Evolutionary conservation across 176 grass and related monocot genomes (phyloP), one percentile per base, ranked within the genome.

Genomic region (Oryza coarctata): DNA sequence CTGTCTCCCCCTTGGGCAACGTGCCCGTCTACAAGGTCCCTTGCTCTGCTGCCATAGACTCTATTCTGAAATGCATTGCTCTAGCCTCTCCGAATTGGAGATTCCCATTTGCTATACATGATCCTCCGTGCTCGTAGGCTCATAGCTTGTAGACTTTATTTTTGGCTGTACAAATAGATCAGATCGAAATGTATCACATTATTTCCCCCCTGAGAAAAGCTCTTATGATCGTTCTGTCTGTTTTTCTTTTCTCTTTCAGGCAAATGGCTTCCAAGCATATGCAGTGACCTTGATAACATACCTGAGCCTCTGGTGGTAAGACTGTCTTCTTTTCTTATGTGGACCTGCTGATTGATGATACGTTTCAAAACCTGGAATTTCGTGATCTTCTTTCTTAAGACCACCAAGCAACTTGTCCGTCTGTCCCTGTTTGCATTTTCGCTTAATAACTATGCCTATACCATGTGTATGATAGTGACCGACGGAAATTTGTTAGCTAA

Each of bases 261-360:
- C 93, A 75, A 99, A 99, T 92, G 96, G 96, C 15, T 88, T 99
- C 34, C 93, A 90, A 90, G 93, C 97, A 85, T 99, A 96, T 90
- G 97, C 88, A 25, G 93, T 99, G 72, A 99, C 97, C 26, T 85
- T 99, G 77, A 39, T 90, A 65, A 87, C 93, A 39, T 99, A 99
- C 78, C 7, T 99, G 8, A 74, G 89, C 73, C 88, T 99, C 40
- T 99, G 97, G 97, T 96, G 97, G 97, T 99, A 90, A 91, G 93
- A 27, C n/a, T 31, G 11, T 76, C 83, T 33, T 27, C 9, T n/a
- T 78, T 32, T 49, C 34, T 73, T 43, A 49, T 22, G 9, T 76
- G 22, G 0, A 65, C 7, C 29, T 68, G 0, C 26, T 80, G 33
- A 29, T 77, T 33, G 26, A 82, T 71, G 28, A 22, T 32, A 33